Conservation (phyloP, 129 eudicot genomes). For the Deinandra increscens region DNA sequence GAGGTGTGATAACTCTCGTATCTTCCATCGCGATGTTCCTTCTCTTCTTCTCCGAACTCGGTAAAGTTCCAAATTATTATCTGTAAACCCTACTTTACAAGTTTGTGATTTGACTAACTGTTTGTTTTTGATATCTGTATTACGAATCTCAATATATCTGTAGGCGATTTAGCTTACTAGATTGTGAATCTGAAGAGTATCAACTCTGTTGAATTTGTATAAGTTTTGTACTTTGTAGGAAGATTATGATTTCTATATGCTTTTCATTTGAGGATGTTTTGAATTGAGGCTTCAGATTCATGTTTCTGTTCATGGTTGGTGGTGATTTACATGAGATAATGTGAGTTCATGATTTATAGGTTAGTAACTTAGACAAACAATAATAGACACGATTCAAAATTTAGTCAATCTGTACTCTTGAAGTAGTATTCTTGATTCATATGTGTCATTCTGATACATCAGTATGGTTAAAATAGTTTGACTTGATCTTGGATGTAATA, state of each 20-base stretch:
- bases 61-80: conserved; percentile 35
- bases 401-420: neutral
- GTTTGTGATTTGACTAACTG: conserved; percentile 1
- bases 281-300: conserved; percentile 13
- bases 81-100: neutral
- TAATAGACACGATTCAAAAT: neutral
- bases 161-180: conserved; percentile 1
- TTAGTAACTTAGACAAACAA: neutral
- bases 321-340: neutral
- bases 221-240: neutral
- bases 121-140: neutral
- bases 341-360: conserved; percentile 3
- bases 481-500: neutral
- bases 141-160: neutral
- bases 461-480: neutral
- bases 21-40: conserved; percentile 65
- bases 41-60: conserved; percentile 72
- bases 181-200: conserved; percentile 15
- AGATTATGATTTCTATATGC: neutral
- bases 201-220: neutral
- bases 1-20: conserved; percentile 72
- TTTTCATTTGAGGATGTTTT: neutral
- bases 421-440: conserved; percentile 2
- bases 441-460: neutral
- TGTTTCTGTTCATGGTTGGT: neutral